Evolutionary conservation across 257 asterid species (phyloP).

Genomic region (Scutellaria barbata): DNA sequence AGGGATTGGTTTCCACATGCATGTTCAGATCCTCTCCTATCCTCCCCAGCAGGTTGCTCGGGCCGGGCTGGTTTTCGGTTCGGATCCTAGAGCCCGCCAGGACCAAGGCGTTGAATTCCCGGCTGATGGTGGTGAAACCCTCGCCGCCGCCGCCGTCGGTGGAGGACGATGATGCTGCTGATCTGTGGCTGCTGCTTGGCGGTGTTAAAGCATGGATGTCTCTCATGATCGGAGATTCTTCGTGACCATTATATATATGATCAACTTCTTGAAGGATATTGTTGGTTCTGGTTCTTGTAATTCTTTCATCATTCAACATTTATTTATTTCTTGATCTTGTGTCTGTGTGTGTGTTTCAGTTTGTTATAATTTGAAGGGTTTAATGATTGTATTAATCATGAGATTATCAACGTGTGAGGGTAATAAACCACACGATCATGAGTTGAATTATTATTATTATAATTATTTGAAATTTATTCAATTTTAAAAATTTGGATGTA

Average conservation of each 20-base stretch:
- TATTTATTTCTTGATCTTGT: not conserved
- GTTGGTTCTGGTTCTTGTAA: conserved; percentile 26
- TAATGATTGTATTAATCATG: too few relatives aligned
- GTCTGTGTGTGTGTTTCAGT: too few relatives aligned
- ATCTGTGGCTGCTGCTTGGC: conserved; percentile 40
- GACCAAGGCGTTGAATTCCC: conserved; percentile 76
- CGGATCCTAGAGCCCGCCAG: conserved; percentile 64
- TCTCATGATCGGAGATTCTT: conserved; percentile 40
- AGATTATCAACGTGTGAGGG: too few relatives aligned
- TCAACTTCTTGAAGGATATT: conserved; percentile 35
- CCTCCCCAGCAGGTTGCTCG: conserved; percentile 48
- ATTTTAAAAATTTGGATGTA: too few relatives aligned
- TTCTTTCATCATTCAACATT: conserved; percentile 57
- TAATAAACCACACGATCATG: too few relatives aligned
- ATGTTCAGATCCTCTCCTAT: conserved; percentile 60
- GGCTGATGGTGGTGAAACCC: conserved; percentile 69
- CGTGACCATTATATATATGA: not conserved
- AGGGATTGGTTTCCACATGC: conserved; percentile 58
- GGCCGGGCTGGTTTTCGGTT: conserved; percentile 35
- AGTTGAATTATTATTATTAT: too few relatives aligned
- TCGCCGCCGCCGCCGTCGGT: conserved; percentile 43
- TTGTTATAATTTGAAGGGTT: too few relatives aligned
- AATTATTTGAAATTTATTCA: too few relatives aligned
- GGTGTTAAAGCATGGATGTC: conserved; percentile 84
- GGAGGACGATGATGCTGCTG: conserved; percentile 54